phyloP scores from a whole-genome alignment of 2,329 filamentous ascomycete genomes.

The Fusarium metavorans region DNA sequence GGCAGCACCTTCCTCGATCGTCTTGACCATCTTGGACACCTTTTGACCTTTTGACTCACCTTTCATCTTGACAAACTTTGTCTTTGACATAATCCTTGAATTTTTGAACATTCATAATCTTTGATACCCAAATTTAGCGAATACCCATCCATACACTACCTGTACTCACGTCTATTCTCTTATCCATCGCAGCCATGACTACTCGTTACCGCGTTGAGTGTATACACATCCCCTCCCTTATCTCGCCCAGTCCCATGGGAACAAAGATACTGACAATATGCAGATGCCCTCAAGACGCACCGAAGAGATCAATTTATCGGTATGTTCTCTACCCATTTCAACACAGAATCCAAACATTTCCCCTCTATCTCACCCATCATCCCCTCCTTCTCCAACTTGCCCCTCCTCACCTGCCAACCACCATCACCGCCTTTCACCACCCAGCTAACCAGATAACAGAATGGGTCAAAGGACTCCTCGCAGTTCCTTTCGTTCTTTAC shows the following conservation, averaged over 20 bases:
- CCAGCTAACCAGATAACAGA: constrained; percentile 62
- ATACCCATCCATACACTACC: neutral
- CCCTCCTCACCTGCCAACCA: constrained; percentile 8
- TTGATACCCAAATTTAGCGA: neutral
- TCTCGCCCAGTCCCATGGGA: constrained; percentile 8
- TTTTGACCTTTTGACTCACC: neutral
- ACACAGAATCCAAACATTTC: neutral
- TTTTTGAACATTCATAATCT: neutral
- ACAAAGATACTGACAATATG: constrained; percentile 36
- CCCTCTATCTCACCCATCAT: neutral
- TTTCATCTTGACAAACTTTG: neutral
- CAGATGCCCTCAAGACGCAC: constrained; percentile 82
- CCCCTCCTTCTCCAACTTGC: neutral
- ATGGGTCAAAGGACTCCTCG: constrained; percentile 96
- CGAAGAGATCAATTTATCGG: constrained; percentile 90
- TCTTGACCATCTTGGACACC: neutral
- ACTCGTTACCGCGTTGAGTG: constrained; percentile 79
- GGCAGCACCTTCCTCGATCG: constrained; percentile 19
- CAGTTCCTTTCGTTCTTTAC: constrained; percentile 95
- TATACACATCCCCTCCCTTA: constrained; percentile 55
- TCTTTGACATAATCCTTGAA: neutral
- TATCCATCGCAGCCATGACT: constrained; percentile 60
- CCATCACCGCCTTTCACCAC: neutral
- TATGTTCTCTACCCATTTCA: constrained; percentile 48
- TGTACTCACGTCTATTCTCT: neutral